Base-by-base conservation (phyloP, 495 filamentous ascomycete species). In the Acidomyces sp. region DNA sequence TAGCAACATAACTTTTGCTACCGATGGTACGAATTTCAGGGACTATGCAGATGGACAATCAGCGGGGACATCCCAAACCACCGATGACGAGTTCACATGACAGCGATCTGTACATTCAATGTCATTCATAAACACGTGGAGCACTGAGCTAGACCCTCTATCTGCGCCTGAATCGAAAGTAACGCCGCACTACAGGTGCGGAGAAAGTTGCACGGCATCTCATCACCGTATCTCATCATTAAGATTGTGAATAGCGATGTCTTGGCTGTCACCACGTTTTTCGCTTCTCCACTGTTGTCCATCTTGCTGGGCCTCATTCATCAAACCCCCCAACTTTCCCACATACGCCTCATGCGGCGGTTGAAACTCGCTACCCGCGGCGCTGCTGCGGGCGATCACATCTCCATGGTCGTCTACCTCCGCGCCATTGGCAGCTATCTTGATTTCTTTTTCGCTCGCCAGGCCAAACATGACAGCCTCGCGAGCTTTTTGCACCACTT, bases 381-480 rank as follows among this genome's bases (percentile, higher is more conserved):
- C 48, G 19, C 41, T 58, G 34, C 49, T 49, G 11, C 50, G 45
- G 7, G 53, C 52, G n/a, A 78, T 60, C 21, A 77, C 60, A 26
- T 75, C 66, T 29, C 78, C 76, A 23, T 70, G 62, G 33, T 59
- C 54, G 32, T 68, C 63, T 20, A 81, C 68, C 13, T 69, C 62
- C 19, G 73, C 75, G 17, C 78, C 77, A 15, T 79, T 70, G 6
- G 73, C 65, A 12, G 77, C 72, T 26, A 80, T 72, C 29, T 68
- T 60, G 44, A 83, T 61, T 47, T 82, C 75, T 37, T 63, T 65
- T 44, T 75, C 60, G 34, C 66, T 72, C 29, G 77, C 77, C 30
- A 70, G 64, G n/a, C 79, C 78, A 28, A 76, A 66, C 4, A 77
- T 59, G 18, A 83, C 75, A 3, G 78, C 77, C 48, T 82, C 71